Conservation (phyloP, 1,139 yeast genomes). For the Pichia sp. region DNA sequence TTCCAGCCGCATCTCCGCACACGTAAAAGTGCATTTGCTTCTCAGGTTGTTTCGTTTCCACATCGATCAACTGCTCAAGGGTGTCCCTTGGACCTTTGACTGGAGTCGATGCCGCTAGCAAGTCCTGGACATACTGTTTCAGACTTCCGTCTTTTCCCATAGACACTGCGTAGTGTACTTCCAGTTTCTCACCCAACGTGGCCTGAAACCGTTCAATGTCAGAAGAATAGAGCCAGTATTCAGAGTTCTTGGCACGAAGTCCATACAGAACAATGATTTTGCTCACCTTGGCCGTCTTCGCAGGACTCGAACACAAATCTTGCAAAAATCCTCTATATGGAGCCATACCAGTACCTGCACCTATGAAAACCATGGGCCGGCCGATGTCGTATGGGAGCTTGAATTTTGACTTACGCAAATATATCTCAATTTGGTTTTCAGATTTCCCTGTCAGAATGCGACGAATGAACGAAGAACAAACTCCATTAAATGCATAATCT, state of each 20-base stretch:
- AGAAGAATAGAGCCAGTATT: constrained; percentile 28
- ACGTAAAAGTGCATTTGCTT: constrained; percentile 81
- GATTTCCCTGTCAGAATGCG: constrained; percentile 56
- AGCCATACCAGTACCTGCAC: constrained; percentile 98
- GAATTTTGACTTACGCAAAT: constrained; percentile 87
- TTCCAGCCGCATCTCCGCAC: constrained; percentile 90
- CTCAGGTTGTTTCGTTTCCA: too few relatives aligned
- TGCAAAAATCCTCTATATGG: constrained; percentile 91
- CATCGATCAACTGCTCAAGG: too few relatives aligned
- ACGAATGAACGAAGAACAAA: constrained; percentile 77
- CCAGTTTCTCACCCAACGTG: constrained; percentile 43
- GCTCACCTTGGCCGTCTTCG: constrained; percentile 41
- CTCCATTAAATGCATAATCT: constrained; percentile 59
- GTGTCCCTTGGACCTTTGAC: too few relatives aligned
- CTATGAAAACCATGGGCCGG: constrained; percentile 82
- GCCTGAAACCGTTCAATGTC: constrained; percentile 69
- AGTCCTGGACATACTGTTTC: constrained; percentile 90
- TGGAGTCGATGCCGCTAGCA: too few relatives aligned
- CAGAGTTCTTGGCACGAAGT: constrained; percentile 62
- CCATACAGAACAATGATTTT: constrained; percentile 75
- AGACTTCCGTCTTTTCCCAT: too few relatives aligned
- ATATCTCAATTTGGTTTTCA: constrained; percentile 60
- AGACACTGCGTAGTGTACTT: constrained; percentile 67
- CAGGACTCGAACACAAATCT: constrained; percentile 31
- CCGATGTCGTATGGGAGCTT: constrained; percentile 75